phyloP scores from a whole-genome alignment of 208 protist species.

The Crithidia mellificae region DNA sequence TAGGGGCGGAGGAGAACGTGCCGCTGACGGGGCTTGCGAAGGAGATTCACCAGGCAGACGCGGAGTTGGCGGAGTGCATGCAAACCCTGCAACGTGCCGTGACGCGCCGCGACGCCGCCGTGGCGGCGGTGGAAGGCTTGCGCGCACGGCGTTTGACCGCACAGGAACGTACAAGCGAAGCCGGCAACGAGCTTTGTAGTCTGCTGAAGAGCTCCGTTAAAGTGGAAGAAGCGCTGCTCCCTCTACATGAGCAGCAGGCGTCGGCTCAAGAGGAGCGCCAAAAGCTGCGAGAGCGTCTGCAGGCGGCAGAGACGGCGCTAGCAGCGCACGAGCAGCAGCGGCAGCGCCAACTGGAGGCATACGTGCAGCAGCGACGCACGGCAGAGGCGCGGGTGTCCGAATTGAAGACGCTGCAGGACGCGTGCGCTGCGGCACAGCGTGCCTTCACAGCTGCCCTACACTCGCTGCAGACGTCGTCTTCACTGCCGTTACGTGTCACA shows the following conservation, averaged over 20 bases:
- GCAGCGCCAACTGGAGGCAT: constrained; percentile 1
- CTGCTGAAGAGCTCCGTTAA: background rate
- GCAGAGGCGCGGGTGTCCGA: background rate
- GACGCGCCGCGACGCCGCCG: background rate
- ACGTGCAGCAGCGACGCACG: background rate
- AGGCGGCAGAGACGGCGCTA: background rate
- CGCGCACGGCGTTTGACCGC: too few species aligned
- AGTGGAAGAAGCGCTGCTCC: constrained; percentile 4
- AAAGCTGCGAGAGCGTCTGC: constrained; percentile 1
- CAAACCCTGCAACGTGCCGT: constrained; percentile 2
- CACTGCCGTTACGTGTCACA: background rate
- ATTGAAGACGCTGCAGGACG: background rate
- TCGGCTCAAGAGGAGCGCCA: background rate
- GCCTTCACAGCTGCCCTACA: background rate
- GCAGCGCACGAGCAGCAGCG: background rate
- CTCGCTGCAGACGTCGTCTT: background rate
- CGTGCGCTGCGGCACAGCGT: background rate
- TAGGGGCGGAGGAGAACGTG: background rate
- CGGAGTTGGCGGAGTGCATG: background rate
- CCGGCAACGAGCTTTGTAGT: too few species aligned
- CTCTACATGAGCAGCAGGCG: constrained; percentile 9
- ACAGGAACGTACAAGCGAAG: too few species aligned
- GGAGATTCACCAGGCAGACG: background rate
- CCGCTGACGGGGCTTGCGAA: background rate
- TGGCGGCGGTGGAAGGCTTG: constrained; percentile 4